A percentile compares a stretch with the other conserved stretches of the same genome.
Conservation (phyloP, 768 basidiomycete genomes). For the Psilocybe azurescens region DNA sequence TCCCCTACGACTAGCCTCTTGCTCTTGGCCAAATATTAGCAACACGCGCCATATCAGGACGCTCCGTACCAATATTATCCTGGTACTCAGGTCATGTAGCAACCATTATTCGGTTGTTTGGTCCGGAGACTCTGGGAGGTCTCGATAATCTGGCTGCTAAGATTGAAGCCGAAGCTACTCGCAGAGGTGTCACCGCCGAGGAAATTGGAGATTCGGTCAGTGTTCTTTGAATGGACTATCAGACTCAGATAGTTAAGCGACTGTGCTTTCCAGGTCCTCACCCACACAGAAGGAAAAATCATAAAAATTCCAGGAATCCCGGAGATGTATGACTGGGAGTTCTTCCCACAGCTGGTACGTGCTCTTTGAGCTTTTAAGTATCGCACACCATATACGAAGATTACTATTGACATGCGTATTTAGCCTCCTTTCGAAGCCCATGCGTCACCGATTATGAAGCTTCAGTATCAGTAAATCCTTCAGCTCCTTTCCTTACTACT, state of each 20-base stretch:
- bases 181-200: background rate
- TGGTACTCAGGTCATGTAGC: background rate
- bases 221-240: background rate
- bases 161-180: background rate
- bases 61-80: background rate
- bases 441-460: background rate
- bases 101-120: background rate
- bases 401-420: background rate
- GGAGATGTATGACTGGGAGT: conserved; percentile 10
- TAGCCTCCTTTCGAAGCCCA: background rate
- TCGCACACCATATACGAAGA: background rate
- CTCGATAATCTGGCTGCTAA: background rate
- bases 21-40: background rate
- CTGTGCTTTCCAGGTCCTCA: background rate
- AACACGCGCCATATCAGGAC: background rate
- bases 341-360: conserved; percentile 5
- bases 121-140: background rate
- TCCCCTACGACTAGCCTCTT: background rate
- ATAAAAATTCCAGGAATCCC: conserved; percentile 1
- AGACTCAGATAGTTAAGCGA: background rate
- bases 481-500: too few species aligned
- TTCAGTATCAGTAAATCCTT: background rate
- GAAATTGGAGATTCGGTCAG: background rate
- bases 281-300: background rate
- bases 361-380: background rate